Evolutionary conservation across 768 basidiomycete genomes (phyloP).

Genomic region (Tricholoma bakamatsutake): DNA sequence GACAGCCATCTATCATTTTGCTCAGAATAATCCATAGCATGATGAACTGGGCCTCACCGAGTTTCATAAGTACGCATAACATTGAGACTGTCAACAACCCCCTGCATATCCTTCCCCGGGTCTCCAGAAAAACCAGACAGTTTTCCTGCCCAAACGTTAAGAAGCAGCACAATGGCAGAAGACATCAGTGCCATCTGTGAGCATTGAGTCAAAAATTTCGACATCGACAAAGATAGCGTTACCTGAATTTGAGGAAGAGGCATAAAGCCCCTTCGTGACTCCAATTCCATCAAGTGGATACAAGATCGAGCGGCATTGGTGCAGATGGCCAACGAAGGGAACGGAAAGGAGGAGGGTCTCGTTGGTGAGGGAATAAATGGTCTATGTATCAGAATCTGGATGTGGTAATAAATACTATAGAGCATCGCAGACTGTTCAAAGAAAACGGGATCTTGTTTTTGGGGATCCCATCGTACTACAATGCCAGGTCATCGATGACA

Average conservation of each 20-base stretch:
- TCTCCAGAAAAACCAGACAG: conserved; percentile 35
- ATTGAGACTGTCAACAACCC: conserved; percentile 55
- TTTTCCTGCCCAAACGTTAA: conserved; percentile 62
- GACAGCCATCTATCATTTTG: conserved; percentile 28
- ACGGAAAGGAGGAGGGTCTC: conserved; percentile 32
- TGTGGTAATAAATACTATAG: conserved; percentile 35
- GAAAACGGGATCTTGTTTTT: conserved; percentile 28
- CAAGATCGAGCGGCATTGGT: conserved; percentile 76
- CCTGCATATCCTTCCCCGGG: conserved; percentile 44
- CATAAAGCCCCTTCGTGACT: conserved; percentile 26
- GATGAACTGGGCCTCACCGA: conserved; percentile 23
- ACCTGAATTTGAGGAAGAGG: conserved; percentile 37
- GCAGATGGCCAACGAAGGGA: conserved; percentile 73
- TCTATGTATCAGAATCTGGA: conserved; percentile 74
- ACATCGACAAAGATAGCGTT: background rate
- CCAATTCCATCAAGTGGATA: conserved; percentile 56
- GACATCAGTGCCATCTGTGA: conserved; percentile 30
- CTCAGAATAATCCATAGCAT: background rate
- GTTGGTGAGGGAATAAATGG: conserved; percentile 67
- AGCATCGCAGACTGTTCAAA: conserved; percentile 55
- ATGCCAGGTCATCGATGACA: background rate
- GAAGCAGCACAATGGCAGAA: conserved; percentile 48
- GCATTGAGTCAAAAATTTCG: background rate
- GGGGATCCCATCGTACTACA: conserved; percentile 33
- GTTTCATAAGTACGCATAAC: conserved; percentile 37